A percentile compares a stretch with the other conserved stretches of the same genome.
These are phyloP conservation scores for Bodo saltans DNA, from an alignment of 78 protist genomes.

Conservation along the genomic window DNA sequence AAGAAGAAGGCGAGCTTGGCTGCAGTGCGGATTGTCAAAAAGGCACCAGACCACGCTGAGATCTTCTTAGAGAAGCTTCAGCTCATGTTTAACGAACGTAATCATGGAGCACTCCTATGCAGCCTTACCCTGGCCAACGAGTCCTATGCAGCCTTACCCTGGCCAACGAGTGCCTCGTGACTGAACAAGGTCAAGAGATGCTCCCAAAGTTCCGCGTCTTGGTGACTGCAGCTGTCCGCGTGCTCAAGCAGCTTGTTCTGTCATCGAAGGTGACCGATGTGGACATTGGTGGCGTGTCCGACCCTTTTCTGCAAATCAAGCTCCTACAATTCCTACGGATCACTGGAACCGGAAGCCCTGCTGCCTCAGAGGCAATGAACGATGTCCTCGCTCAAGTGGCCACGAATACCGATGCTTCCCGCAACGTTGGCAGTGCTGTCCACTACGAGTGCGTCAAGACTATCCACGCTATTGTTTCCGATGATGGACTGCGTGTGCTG, in stretches of 20 bases:
- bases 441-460: conserved; percentile 91
- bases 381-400: conserved; percentile 94
- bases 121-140: conserved; percentile 75
- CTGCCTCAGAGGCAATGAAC: conserved; percentile 77
- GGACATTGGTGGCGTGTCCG: conserved; percentile 92
- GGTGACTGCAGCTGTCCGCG: conserved; percentile 61
- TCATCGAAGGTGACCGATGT: conserved; percentile 84
- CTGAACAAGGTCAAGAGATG: neutral
- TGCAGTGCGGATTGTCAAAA: conserved; percentile 78
- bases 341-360: conserved; percentile 65
- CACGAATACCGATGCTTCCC: conserved; percentile 85
- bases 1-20: conserved; percentile 89
- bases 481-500: conserved; percentile 44
- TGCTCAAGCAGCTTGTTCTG: conserved; percentile 70
- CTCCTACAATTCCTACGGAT: conserved; percentile 75
- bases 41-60: conserved; percentile 81
- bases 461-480: conserved; percentile 78
- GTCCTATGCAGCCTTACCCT: conserved; percentile 68
- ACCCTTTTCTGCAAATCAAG: conserved; percentile 95
- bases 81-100: conserved; percentile 40
- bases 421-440: conserved; percentile 92
- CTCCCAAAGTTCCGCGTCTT: neutral
- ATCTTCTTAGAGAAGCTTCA: conserved; percentile 58
- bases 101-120: conserved; percentile 84
- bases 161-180: conserved; percentile 58